Evolutionary conservation across 129 eudicot genomes (phyloP), one percentile per base, ranked within the genome.

Genomic region (Helianthus tuberosus): DNA sequence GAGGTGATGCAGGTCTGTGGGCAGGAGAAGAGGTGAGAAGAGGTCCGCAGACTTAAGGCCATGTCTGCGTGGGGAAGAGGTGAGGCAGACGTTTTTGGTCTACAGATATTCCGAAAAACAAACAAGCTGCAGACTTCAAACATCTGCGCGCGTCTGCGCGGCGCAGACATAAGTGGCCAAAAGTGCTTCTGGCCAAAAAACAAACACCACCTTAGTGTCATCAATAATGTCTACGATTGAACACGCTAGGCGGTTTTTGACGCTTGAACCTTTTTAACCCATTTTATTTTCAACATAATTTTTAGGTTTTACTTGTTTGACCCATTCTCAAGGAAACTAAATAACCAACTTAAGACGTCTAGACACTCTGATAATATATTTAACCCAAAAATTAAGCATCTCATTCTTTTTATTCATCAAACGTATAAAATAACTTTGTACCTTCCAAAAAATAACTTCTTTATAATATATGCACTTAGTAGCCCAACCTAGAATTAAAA

Each of bases 371-470:
- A 75, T 63, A 64, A 39, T 75, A 35, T 49, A 74, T 51, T 4
- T 32, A 64, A 52, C 4, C 10, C 2, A 70, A 25, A 25, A 25
- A 25, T 25, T 25, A 1, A 50, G 17, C 50, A 39, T 51, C 58
- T 5, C 15, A 66, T n/a, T 38, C 11, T 29, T 66, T 6, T 66
- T 66, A 41, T 46, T 46, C 68, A 57, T 67, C 59, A n/a, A 47
- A 54, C 46, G 50, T 62, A 62, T 69, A 49, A 27, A 75, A 38
- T 0, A 20, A 11, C 14, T 29, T 17, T 8, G 32, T 76, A 90
- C 96, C 96, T 90, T 78, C 91, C 91, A 65, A 87, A 82, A 75
- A 87, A 90, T 68, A 90, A 67, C 79, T 81, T 87, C 72, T 85
- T 90, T 68, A 87, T 87, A 16, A 87, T 66, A 61, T 83, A 87